Conservation (phyloP, 768 basidiomycete genomes). For the Amyloporia xantha region DNA sequence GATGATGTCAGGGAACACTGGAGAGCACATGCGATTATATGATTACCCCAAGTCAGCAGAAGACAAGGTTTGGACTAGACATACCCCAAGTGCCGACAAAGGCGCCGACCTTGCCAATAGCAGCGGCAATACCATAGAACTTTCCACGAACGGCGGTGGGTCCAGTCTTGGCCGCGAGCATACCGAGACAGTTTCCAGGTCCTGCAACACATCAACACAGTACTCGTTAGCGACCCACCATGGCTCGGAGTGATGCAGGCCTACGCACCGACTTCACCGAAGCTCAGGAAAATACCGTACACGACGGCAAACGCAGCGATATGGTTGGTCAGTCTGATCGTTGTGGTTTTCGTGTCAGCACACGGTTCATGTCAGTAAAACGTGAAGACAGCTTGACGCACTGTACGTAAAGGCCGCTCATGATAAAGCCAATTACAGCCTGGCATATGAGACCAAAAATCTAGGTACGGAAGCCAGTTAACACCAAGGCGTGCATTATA, state of each 20-base stretch:
- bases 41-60: too few relatives aligned
- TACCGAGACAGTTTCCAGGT: constrained; percentile 81
- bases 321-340: constrained; percentile 45
- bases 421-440: constrained; percentile 77
- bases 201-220: constrained; percentile 28
- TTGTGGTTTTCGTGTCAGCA: too few relatives aligned
- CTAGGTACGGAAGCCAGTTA: constrained; percentile 27
- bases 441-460: constrained; percentile 63
- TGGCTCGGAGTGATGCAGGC: too few relatives aligned
- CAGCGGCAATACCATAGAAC: constrained; percentile 82
- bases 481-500: too few relatives aligned
- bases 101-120: constrained; percentile 79
- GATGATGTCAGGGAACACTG: constrained; percentile 66
- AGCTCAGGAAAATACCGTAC: constrained; percentile 86
- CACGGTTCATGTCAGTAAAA: neutral
- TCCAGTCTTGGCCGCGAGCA: constrained; percentile 79
- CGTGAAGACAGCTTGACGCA: constrained; percentile 20
- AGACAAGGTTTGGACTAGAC: constrained; percentile 21
- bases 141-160: constrained; percentile 85
- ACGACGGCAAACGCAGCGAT: constrained; percentile 79
- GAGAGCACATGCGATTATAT: neutral
- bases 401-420: constrained; percentile 73
- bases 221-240: neutral
- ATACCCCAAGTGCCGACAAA: constrained; percentile 77
- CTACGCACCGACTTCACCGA: constrained; percentile 74